Evolutionary conservation across 768 basidiomycete genomes (phyloP), one percentile per base, ranked within the genome.

Genomic region (Trametes meyenii): DNA sequence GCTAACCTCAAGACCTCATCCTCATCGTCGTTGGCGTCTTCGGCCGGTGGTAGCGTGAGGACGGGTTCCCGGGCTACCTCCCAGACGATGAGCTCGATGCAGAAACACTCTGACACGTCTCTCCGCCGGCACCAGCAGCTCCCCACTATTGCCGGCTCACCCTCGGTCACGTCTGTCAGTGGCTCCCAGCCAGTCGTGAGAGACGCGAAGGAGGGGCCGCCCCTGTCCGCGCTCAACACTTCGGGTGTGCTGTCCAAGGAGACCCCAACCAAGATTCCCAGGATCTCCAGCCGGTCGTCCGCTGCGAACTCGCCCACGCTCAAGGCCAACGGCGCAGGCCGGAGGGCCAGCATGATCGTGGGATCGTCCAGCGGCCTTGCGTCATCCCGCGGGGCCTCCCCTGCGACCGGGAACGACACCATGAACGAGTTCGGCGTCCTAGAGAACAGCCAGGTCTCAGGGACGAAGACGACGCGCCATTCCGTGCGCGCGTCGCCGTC

Each of bases 111-210:
- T 13, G 92, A 94, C 71, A 78, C 85, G 6, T 93, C 92, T 33
- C 81, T 93, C 54, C 88, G 92, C 21, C 83, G 68, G 54, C 86
- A 90, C 62, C 84, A 85, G 70, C 85, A 88, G 66, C 77, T 96
- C 11, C 94, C 94, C 10, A 95, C 95, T 12, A 96, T 96, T 58
- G 93, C 94, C 33, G 95, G 95, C 35, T 96, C 94, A 3, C 95
- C 95, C 4, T 96, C 94, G 12, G 90, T 94, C 50, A 89, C 95
- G 4, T 96, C 94, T 13, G 90, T 94, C 50, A 89, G 87, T 50
- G 85, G 84, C 33, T 80, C 78, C 14, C 82, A 64, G 44, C 77
- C 78, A 14, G 81, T 81, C 64, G 78, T 73, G 35, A 86, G 84
- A 69, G 87, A 88, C 35, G 68, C 73, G 11, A 84, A 81, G 66